Evolutionary conservation across 202 grass and related monocot species (phyloP), one percentile per base, ranked within the genome.

Genomic region (Bolboschoenoplectus hybrid): DNA sequence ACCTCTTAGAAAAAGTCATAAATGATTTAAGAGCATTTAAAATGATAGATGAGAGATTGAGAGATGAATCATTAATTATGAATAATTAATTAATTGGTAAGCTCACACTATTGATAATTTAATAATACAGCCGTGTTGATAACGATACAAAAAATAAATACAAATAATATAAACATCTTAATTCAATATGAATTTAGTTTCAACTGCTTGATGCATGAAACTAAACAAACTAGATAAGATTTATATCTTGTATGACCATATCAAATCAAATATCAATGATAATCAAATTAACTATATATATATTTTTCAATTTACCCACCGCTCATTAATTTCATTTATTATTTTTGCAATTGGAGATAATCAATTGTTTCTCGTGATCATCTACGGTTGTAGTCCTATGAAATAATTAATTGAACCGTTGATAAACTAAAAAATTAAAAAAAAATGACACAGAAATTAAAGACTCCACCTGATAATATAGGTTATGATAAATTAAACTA

Each of bases 281-380:
- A 36, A 35, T 76, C 49, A 55, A 73, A 20, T 73, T 10, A 17
- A 73, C n/a, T 26, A 10, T 26, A 50, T 73, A 9, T 50, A 73
- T 17, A 4, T 14, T 14, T 38, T 73, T 7, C 6, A 47, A 73
- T 20, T 77, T 39, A 36, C 2, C 74, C 34, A 78, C 49, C 51
- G 74, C 34, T 8, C 51, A 9, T 78, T 56, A 7, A 78, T 78
- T 78, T 38, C 6, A 9, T n/a, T 50, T 78, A 78, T 78, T 57
- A 78, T 40, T 56, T 78, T 34, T 56, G 26, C 11, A 57, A 53
- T 51, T 39, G 49, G 50, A 56, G 50, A 69, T 9, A 26, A 6
- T 9, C 45, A 13, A 77, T 57, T 56, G 26, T 77, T 75, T 75
- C 45, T 51, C 71, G 71, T 74, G 71, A 52, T 17, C 46, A 52